Evolutionary conservation across 169 alveolate genomes (phyloP).

Genomic region (Plasmodium gonderi): DNA sequence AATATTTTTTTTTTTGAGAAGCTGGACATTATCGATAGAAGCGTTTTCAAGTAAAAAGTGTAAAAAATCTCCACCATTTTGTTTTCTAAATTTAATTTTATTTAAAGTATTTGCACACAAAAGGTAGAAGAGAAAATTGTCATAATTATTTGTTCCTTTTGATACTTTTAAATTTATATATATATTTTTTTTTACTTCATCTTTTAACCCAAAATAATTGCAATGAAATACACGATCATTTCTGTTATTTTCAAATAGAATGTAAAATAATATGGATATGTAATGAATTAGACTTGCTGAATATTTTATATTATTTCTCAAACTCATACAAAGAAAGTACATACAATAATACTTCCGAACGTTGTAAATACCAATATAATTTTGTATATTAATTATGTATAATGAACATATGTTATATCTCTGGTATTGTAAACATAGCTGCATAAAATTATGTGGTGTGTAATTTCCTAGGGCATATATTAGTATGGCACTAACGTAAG

Average conservation of each 20-base stretch:
- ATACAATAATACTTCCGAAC: constrained; percentile 73
- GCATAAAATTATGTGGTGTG: constrained; percentile 69
- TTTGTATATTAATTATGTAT: constrained; percentile 70
- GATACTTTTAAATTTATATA: not conserved
- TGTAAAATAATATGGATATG: constrained; percentile 46
- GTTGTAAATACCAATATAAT: constrained; percentile 70
- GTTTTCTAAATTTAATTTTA: not conserved
- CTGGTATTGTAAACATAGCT: constrained; percentile 12
- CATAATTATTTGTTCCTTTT: not conserved
- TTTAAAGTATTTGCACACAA: constrained; percentile 22
- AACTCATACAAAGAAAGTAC: constrained; percentile 57
- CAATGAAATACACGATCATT: constrained; percentile 15
- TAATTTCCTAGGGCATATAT: constrained; percentile 65
- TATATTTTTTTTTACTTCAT: not conserved
- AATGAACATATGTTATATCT: constrained; percentile 48
- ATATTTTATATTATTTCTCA: constrained; percentile 52
- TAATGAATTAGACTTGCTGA: constrained; percentile 23
- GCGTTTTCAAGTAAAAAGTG: not conserved
- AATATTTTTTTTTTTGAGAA: not conserved
- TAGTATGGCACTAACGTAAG: constrained; percentile 66
- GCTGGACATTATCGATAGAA: not conserved
- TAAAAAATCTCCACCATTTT: constrained; percentile 1
- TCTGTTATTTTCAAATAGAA: constrained; percentile 8
- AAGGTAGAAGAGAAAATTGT: constrained; percentile 27
- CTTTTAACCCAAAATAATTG: constrained; percentile 49